Percentiles rank a stretch among this genome's conserved stretches.
These are phyloP conservation scores for Aureobasidium sp. DNA, from an alignment of 2,329 filamentous ascomycete genomes.

Conservation along the genomic window DNA sequence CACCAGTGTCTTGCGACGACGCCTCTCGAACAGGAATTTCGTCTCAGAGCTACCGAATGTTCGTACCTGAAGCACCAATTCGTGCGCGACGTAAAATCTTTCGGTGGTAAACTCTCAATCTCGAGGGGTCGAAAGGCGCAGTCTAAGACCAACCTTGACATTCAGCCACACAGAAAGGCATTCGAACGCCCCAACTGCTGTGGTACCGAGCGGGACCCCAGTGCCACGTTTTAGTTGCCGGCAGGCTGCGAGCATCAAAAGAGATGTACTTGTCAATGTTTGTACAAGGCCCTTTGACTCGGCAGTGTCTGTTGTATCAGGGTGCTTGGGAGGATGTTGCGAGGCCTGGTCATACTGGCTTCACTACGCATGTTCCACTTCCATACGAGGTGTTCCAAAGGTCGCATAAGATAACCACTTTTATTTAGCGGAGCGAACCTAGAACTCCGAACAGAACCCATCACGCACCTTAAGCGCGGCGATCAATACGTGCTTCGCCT, in stretches of 20 bases:
- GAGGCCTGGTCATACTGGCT: not conserved
- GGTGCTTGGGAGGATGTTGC: not conserved
- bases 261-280: not conserved
- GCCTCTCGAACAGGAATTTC: not conserved
- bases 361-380: not conserved
- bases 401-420: not conserved
- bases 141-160: not conserved
- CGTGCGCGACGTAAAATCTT: not conserved
- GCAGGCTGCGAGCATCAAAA: not conserved
- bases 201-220: conserved; percentile 10
- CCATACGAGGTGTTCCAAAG: not conserved
- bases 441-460: not conserved
- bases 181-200: conserved; percentile 1
- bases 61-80: not conserved
- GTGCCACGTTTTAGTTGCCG: conserved; percentile 9
- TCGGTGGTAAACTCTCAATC: not conserved
- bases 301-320: not conserved
- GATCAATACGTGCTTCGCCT: conserved; percentile 9
- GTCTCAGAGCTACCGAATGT: not conserved
- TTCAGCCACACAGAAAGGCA: conserved; percentile 2
- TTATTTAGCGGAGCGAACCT: not conserved
- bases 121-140: not conserved
- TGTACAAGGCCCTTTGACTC: not conserved
- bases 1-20: not conserved
- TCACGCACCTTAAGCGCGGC: not conserved